Percentiles rank a stretch among this genome's conserved stretches.
Evolutionary conservation across 2,329 filamentous ascomycete genomes (phyloP).

Genomic region (Xylaria sp.): DNA sequence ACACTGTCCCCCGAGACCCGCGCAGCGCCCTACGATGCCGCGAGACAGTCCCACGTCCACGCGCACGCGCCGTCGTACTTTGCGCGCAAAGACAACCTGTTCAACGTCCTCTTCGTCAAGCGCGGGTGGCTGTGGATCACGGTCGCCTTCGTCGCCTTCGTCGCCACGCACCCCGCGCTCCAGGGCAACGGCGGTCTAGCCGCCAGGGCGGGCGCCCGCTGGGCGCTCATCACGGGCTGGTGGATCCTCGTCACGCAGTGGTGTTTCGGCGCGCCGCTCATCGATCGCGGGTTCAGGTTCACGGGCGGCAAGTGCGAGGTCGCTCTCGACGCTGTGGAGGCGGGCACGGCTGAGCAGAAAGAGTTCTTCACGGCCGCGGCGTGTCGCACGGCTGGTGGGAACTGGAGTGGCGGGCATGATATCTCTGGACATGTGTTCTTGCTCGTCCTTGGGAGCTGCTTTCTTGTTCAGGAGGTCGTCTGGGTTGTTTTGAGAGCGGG

Average conservation of each 20-base stretch:
- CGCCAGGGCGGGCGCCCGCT: slow-evolving; percentile 73
- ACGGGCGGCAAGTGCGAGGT: slow-evolving; percentile 86
- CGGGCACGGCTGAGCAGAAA: slow-evolving; percentile 58
- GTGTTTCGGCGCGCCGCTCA: slow-evolving; percentile 91
- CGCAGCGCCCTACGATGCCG: slow-evolving; percentile 68
- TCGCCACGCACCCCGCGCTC: slow-evolving; percentile 72
- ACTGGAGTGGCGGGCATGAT: slow-evolving; percentile 94
- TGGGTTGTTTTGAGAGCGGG: slow-evolving; percentile 64
- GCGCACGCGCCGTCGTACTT: slow-evolving; percentile 80
- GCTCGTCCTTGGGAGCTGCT: slow-evolving; percentile 83
- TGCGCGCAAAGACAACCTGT: slow-evolving; percentile 89
- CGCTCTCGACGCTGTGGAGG: slow-evolving; percentile 58
- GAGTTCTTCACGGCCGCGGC: slow-evolving; percentile 76
- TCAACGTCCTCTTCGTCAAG: slow-evolving; percentile 96
- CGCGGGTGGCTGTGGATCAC: slow-evolving; percentile 94
- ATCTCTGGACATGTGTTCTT: slow-evolving; percentile 96
- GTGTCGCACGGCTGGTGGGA: slow-evolving; percentile 83
- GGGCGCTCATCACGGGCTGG: slow-evolving; percentile 74
- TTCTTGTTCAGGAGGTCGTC: slow-evolving; percentile 81
- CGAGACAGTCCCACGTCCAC: slow-evolving; percentile 70
- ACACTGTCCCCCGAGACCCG: slow-evolving; percentile 78
- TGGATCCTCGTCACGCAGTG: slow-evolving; percentile 95
- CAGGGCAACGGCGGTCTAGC: slow-evolving; percentile 47
- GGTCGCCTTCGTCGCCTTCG: slow-evolving; percentile 74
- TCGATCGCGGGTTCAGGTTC: slow-evolving; percentile 88